These are phyloP conservation scores for Cryphonectria japonica DNA, from an alignment of 2,329 filamentous ascomycete species.

Conservation along the genomic window DNA sequence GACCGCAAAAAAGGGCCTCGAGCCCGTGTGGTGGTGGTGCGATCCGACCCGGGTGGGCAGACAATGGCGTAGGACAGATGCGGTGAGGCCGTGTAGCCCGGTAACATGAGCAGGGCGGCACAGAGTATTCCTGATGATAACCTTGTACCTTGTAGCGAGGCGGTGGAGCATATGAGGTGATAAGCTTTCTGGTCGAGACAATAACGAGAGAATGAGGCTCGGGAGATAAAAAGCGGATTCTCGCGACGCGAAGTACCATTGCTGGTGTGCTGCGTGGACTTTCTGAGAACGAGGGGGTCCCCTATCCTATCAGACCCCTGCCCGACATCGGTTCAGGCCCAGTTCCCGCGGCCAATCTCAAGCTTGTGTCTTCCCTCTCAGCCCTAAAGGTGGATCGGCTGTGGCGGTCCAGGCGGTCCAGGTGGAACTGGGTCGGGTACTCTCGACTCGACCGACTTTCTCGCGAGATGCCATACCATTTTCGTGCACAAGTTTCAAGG, in stretches of 20 bases:
- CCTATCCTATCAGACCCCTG: background rate
- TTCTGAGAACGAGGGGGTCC: background rate
- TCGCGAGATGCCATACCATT: background rate
- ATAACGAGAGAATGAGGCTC: slow-evolving; percentile 15
- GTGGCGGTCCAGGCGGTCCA: background rate
- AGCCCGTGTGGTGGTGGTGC: slow-evolving; percentile 20
- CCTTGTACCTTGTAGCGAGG: background rate
- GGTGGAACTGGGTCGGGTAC: background rate
- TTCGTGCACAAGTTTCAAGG: no score
- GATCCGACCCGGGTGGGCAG: slow-evolving; percentile 26
- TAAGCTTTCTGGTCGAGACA: slow-evolving; percentile 12
- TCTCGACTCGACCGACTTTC: background rate
- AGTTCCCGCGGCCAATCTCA: background rate
- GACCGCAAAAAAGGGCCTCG: background rate
- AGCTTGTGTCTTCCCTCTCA: background rate
- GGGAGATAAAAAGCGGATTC: slow-evolving; percentile 22
- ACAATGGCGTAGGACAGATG: slow-evolving; percentile 25
- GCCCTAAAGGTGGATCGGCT: slow-evolving; percentile 15
- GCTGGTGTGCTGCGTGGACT: background rate
- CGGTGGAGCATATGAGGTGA: slow-evolving; percentile 13
- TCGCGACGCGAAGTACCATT: slow-evolving; percentile 24
- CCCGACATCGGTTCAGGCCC: slow-evolving; percentile 5
- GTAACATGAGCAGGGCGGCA: slow-evolving; percentile 2
- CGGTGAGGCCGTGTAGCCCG: background rate
- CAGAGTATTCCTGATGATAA: background rate